Evolutionary conservation across 306 rosid species (phyloP).

Genomic region (Quercus bicolor): DNA sequence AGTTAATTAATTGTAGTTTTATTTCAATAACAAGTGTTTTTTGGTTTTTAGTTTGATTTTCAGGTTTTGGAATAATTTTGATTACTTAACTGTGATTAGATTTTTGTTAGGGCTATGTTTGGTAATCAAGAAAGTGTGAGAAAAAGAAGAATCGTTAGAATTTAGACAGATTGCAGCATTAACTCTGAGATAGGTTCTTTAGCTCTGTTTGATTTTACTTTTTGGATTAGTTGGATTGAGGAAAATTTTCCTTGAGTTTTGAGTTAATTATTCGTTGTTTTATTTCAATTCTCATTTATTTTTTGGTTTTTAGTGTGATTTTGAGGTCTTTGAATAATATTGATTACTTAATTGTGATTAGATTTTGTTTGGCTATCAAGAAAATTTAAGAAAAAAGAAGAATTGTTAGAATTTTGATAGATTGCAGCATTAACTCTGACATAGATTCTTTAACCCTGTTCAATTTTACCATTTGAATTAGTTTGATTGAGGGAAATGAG

Average conservation of each 20-base stretch:
- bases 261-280: neutral
- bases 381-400: conserved; percentile 1
- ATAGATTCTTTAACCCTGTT: neutral
- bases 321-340: neutral
- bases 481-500: conserved; percentile 13
- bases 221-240: no score
- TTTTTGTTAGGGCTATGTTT: neutral
- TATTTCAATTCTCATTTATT: neutral
- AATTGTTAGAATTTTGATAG: neutral
- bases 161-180: neutral
- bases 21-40: neutral
- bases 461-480: conserved; percentile 24
- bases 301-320: neutral
- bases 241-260: neutral
- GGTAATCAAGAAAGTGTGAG: conserved; percentile 18
- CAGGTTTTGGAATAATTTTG: neutral
- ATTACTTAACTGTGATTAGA: neutral
- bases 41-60: neutral
- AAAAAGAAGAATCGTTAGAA: neutral
- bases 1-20: neutral
- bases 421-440: neutral
- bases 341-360: neutral
- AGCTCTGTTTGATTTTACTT: no score
- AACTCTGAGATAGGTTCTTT: no score
- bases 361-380: conserved; percentile 17